Conservation (phyloP, 2,329 filamentous ascomycete genomes). For the Albifimbria verrucaria region DNA sequence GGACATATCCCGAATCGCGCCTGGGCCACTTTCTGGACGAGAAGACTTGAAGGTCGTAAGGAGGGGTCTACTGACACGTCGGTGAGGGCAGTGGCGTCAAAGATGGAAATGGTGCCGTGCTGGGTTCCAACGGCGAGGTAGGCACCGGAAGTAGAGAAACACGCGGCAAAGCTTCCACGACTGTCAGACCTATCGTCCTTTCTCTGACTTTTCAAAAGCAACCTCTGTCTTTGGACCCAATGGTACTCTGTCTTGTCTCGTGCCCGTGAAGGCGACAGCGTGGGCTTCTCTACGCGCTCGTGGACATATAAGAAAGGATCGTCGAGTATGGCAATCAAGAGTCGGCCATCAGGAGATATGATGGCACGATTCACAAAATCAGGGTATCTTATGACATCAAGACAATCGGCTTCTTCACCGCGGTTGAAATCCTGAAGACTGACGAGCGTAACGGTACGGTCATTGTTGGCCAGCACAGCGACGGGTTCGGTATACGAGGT, state of each 20-base stretch:
- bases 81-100: conserved; percentile 53
- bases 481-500: conserved; percentile 50
- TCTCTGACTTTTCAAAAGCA: conserved; percentile 57
- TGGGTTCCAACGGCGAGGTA: conserved; percentile 77
- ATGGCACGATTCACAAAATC: conserved; percentile 90
- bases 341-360: conserved; percentile 82
- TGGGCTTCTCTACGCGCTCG: conserved; percentile 43
- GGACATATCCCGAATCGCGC: conserved; percentile 85
- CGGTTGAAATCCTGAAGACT: conserved; percentile 60
- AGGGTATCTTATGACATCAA: conserved; percentile 71
- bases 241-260: conserved; percentile 30
- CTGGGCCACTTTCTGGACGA: conserved; percentile 63
- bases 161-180: conserved; percentile 72
- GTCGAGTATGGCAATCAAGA: conserved; percentile 83
- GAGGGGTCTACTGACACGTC: conserved; percentile 51
- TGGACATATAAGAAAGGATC: conserved; percentile 86
- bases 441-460: conserved; percentile 83
- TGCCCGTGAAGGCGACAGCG: conserved; percentile 17
- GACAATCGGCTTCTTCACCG: conserved; percentile 46
- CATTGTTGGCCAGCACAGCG: conserved; percentile 85
- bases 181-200: conserved; percentile 52
- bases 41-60: conserved; percentile 77
- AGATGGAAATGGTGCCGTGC: conserved; percentile 74
- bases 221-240: conserved; percentile 49
- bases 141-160: conserved; percentile 69